Evolutionary conservation across 129 eudicot genomes (phyloP), one percentile per base, ranked within the genome.

Genomic region (Centrapalus pauciflorus): DNA sequence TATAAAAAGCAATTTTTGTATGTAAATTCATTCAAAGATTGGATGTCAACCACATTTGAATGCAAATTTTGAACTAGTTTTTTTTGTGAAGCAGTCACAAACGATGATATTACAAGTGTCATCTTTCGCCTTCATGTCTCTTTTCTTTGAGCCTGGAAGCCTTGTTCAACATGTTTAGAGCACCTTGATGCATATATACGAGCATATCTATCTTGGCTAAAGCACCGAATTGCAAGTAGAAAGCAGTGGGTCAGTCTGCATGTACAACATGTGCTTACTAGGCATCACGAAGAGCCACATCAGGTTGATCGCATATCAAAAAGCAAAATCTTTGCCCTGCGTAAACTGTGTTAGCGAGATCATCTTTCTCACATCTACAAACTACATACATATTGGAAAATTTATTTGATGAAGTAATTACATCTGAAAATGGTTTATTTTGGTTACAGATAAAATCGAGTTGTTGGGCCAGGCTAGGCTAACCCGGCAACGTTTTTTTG

Each of bases 151-250:
- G 89, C 19, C 80, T 83, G 25, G 92, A 63, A 2, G 89, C 96
- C 69, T 88, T 93, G 8, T 85, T 82, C 72, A 88, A 61, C 96
- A 88, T 88, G 74, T 88, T 93, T 17, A 75, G 78, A 16, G 96
- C 79, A 59, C 85, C 96, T 65, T 85, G 90, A 64, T 88, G 89
- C 96, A 88, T n/a, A n/a, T n/a, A n/a, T n/a, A n/a, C n/a, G n/a
- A n/a, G n/a, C n/a, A n/a, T 88, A 67, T 82, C 89, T 30, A 88
- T 80, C 76, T 88, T 88, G 17, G 77, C 78, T 16, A 88, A 87
- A 66, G 96, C 96, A 19, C 82, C 96, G 5, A 89, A 85, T 30
- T 88, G 96, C 96, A 88, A 85, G 81, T 82, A 88, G 61, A 88
- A 88, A 16, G 96, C 89, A 1, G 92, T 88, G 1, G 96, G 96